Evolutionary conservation across 2,329 filamentous ascomycete genomes (phyloP).

Genomic region (Calonectria honghensis): DNA sequence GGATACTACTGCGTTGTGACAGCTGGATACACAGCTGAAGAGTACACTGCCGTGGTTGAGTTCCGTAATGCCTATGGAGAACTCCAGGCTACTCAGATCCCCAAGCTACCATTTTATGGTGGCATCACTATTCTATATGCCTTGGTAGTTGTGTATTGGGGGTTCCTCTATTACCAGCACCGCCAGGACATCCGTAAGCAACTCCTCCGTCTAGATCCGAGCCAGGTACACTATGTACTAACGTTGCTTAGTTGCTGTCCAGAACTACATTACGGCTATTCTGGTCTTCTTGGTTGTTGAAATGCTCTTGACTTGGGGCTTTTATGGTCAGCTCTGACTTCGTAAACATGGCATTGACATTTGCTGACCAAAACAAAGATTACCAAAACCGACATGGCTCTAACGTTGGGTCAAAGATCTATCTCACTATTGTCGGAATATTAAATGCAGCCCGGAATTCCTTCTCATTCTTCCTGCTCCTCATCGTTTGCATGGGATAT

Average conservation of each 20-base stretch:
- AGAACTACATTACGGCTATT: constrained; percentile 99
- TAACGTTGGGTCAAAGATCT: constrained; percentile 86
- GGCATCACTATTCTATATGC: constrained; percentile 96
- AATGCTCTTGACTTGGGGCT: constrained; percentile 99
- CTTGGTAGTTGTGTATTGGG: constrained; percentile 89
- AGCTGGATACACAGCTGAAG: constrained; percentile 78
- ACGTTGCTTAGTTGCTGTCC: constrained; percentile 82
- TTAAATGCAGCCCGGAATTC: constrained; percentile 96
- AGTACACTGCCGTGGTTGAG: constrained; percentile 88
- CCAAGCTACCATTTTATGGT: constrained; percentile 97
- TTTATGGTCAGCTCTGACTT: constrained; percentile 80
- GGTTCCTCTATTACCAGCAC: constrained; percentile 95
- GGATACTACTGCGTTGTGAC: constrained; percentile 97
- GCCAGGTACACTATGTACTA: neutral
- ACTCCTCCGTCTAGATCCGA: neutral
- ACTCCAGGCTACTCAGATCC: constrained; percentile 94
- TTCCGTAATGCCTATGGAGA: constrained; percentile 98
- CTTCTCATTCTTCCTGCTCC: constrained; percentile 97
- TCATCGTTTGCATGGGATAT: constrained; percentile 99
- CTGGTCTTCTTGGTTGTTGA: constrained; percentile 95
- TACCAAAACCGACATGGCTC: constrained; percentile 93
- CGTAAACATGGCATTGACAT: neutral
- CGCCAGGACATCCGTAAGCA: constrained; percentile 88
- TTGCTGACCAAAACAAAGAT: constrained; percentile 73
- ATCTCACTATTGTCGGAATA: constrained; percentile 93